phyloP scores from a whole-genome alignment of 805 yeast genomes.

The Candida michaelii region DNA sequence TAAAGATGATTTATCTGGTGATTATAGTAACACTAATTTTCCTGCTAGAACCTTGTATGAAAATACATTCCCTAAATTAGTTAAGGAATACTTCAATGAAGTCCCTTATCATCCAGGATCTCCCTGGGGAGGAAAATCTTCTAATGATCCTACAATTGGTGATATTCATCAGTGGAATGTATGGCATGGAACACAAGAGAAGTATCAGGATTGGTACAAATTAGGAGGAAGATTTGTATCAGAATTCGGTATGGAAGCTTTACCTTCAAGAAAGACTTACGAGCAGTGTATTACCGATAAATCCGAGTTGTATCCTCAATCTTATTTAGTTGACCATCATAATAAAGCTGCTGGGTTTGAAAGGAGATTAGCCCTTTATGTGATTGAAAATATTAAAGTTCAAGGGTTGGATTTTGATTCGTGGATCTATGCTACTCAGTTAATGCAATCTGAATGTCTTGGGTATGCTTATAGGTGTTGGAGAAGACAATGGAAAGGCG shows the following conservation, averaged over 20 bases:
- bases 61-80: conserved; percentile 33
- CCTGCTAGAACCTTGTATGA: conserved; percentile 49
- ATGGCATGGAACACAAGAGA: conserved; percentile 50
- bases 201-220: conserved; percentile 49
- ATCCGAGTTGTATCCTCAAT: conserved; percentile 44
- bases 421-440: conserved; percentile 41
- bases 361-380: conserved; percentile 45
- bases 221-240: conserved; percentile 50
- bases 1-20: conserved; percentile 21
- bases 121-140: conserved; percentile 45
- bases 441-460: conserved; percentile 52
- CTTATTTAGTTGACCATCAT: conserved; percentile 44
- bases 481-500: conserved; percentile 46
- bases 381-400: conserved; percentile 44
- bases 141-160: conserved; percentile 34
- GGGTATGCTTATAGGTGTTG: conserved; percentile 47
- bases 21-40: conserved; percentile 33
- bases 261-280: conserved; percentile 40
- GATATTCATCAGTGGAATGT: conserved; percentile 59
- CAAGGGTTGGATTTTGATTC: conserved; percentile 30
- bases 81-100: conserved; percentile 20
- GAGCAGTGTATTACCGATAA: conserved; percentile 35
- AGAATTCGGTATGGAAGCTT: conserved; percentile 55
- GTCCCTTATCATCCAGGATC: conserved; percentile 48
- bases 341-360: conserved; percentile 47